phyloP scores from a whole-genome alignment of 2,329 filamentous ascomycete genomes.

The Phaeomoniella chlamydospora region DNA sequence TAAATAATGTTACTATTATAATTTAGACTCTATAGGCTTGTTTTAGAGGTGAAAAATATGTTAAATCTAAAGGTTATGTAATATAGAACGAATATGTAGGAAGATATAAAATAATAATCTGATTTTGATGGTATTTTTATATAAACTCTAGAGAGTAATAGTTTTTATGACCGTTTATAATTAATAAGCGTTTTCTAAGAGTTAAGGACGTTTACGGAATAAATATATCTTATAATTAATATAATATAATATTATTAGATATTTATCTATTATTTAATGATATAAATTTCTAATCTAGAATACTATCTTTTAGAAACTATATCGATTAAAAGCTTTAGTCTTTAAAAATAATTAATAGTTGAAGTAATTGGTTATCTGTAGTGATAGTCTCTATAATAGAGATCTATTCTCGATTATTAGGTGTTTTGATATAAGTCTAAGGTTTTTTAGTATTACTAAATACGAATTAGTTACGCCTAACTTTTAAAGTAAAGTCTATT shows the following conservation, averaged over 20 bases:
- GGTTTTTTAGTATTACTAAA: constrained; percentile 3
- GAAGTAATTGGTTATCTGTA: constrained; percentile 3
- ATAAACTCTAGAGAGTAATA: constrained; percentile 9
- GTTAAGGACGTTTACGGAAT: constrained; percentile 5
- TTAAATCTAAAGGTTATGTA: constrained; percentile 9
- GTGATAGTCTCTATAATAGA: constrained; percentile 9
- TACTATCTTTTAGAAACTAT: constrained; percentile 7
- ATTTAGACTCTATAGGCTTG: constrained; percentile 1
- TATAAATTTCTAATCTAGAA: constrained; percentile 8
- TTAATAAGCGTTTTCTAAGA: constrained; percentile 5
- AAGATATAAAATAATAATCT: constrained; percentile 9
- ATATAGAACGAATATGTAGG: constrained; percentile 12
- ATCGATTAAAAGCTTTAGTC: constrained; percentile 7
- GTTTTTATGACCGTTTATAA: constrained; percentile 9
- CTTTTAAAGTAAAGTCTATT: constrained; percentile 5
- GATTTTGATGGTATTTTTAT: constrained; percentile 4
- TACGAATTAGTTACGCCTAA: constrained; percentile 5
- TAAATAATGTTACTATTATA: neutral
- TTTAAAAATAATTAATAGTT: constrained; percentile 11
- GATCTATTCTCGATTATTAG: constrained; percentile 7
- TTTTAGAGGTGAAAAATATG: constrained; percentile 7
- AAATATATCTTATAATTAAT: constrained; percentile 9
- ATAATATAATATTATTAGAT: constrained; percentile 7
- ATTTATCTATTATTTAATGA: constrained; percentile 11
- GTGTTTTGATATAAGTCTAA: constrained; percentile 3